Base-by-base conservation (phyloP, 345 rosid species). In the Citrus australasica region DNA sequence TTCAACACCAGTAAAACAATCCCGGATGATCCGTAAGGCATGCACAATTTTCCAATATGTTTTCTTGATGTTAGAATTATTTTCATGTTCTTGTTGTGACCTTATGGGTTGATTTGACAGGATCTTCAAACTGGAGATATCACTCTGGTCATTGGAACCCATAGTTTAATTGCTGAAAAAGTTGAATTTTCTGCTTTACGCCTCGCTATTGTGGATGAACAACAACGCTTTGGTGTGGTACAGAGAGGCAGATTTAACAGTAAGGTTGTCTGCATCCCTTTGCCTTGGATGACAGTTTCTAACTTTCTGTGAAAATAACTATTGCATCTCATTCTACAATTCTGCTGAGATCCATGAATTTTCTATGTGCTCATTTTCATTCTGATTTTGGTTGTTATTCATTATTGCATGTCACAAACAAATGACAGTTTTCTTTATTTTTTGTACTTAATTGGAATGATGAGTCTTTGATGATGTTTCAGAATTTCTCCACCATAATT, bases 171-270 rank as follows among this genome's bases (percentile, higher is more conserved):
- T 75, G 92, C 97, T 42, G 97, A 96, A 81, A 89, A 82, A 58
- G 83, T 92, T 80, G 99, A 94, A 83, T 96, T 89, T 87, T 84
- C 91, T 69, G 86, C 93, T 74, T 82, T 94, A 83, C 94, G 99
- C n/a, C 92, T 96, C 74, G 89, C 99, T 63, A 92, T 96, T 77
- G 98, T 96, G 72, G 99, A 96, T 81, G 98, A 94, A 88, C 97
- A 94, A 75, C 99, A 96, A 83, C 94, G 98, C 64, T 95, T 95
- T 92, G 99, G 99, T 67, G 98, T 95, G 76, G 90, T 96, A 84
- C 99, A 96, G 82, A 92, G 99, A 84, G 99, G 98, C 81, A 92
- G 88, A 70, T 94, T 96, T 82, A 96, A 90, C 87, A 90, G 92
- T 87, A 96, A 92, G 99, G 99, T 96, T 70, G 88, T 82, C 69